phyloP scores from a whole-genome alignment of 257 asterid species.

The Verbena officinalis region DNA sequence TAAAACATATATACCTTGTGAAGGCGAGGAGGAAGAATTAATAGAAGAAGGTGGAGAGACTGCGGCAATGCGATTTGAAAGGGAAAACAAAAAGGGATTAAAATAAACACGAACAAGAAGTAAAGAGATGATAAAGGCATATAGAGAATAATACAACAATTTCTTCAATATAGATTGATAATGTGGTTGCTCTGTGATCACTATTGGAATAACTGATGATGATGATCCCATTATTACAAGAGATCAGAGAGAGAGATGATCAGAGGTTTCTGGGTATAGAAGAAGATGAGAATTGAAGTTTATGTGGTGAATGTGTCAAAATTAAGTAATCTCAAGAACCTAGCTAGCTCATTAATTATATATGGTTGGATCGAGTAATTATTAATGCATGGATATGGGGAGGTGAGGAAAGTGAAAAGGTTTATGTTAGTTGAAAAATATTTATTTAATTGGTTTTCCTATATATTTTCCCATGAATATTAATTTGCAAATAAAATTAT shows the following conservation, averaged over 20 bases:
- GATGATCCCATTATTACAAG: conserved; percentile 41
- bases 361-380: too few relatives aligned
- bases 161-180: conserved; percentile 28
- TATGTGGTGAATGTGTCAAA: conserved; percentile 36
- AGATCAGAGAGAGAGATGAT: not conserved
- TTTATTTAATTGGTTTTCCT: too few relatives aligned
- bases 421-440: not conserved
- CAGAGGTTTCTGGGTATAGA: not conserved
- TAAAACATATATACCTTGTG: conserved; percentile 44
- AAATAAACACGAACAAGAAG: conserved; percentile 45
- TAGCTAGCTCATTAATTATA: too few relatives aligned
- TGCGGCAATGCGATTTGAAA: conserved; percentile 20
- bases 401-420: not conserved
- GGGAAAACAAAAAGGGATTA: conserved; percentile 41
- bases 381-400: too few relatives aligned
- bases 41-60: not conserved
- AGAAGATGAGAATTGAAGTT: conserved; percentile 2
- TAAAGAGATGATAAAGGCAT: conserved; percentile 43
- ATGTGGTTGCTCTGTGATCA: conserved; percentile 6
- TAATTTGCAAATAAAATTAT: too few relatives aligned
- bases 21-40: conserved; percentile 15
- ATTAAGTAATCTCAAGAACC: not conserved
- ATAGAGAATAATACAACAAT: conserved; percentile 37
- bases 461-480: too few relatives aligned
- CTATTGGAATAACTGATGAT: conserved; percentile 31